Evolutionary conservation across 306 rosid genomes (phyloP).

Genomic region (Medicago ruthenica): DNA sequence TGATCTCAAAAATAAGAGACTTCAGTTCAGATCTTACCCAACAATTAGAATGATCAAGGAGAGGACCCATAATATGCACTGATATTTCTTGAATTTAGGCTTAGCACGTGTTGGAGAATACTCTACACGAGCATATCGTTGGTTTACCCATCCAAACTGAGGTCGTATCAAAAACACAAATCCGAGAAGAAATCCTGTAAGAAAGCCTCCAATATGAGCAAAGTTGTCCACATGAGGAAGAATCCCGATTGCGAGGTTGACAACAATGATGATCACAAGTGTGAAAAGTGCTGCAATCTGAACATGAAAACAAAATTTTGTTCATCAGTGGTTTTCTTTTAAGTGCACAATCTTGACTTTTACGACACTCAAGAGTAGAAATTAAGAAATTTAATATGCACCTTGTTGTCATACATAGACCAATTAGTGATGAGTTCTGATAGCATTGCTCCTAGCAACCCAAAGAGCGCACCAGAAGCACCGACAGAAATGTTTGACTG

Average conservation of each 20-base stretch:
- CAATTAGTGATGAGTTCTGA: conserved; percentile 96
- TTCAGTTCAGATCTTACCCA: conserved; percentile 63
- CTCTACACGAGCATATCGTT: conserved; percentile 59
- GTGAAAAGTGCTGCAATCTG: conserved; percentile 81
- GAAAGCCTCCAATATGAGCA: conserved; percentile 96
- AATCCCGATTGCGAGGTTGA: conserved; percentile 92
- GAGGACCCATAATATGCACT: conserved; percentile 78
- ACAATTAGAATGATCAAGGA: conserved; percentile 72
- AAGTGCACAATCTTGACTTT: conserved; percentile 19
- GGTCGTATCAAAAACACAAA: conserved; percentile 96
- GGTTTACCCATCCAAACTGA: conserved; percentile 91
- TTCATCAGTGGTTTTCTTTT: conserved; percentile 26
- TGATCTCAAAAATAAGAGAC: conserved; percentile 15
- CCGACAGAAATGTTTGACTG: conserved; percentile 93
- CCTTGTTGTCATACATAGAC: conserved; percentile 89
- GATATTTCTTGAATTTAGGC: conserved; percentile 81
- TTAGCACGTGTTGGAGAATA: conserved; percentile 50
- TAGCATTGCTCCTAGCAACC: conserved; percentile 95
- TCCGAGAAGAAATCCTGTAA: conserved; percentile 89
- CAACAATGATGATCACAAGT: conserved; percentile 72
- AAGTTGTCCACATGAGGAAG: conserved; percentile 97
- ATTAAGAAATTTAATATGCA: conserved; percentile 40
- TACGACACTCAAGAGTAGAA: background rate
- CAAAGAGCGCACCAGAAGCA: conserved; percentile 98
- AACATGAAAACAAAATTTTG: conserved; percentile 34